Evolutionary conservation across 371 early-diverging fungal genomes (phyloP).

Genomic region (Mortierella polycephala): DNA sequence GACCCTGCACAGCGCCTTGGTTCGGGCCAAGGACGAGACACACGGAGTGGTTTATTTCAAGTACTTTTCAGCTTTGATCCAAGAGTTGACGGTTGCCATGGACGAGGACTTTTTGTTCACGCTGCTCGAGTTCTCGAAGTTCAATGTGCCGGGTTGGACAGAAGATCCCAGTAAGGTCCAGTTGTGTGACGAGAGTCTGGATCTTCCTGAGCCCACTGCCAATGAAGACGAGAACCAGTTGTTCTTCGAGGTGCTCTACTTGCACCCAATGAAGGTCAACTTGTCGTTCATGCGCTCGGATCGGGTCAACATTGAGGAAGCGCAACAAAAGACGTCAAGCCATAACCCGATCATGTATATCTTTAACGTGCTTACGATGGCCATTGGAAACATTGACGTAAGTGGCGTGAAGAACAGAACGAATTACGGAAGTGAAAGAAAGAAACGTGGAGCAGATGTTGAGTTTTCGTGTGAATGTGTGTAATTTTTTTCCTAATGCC

Average conservation of each 20-base stretch:
- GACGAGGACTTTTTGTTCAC: slow-evolving; percentile 92
- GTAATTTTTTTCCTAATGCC: slow-evolving; percentile 2
- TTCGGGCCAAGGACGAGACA: slow-evolving; percentile 84
- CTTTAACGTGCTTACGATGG: slow-evolving; percentile 94
- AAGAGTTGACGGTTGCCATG: slow-evolving; percentile 92
- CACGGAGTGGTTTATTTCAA: slow-evolving; percentile 93
- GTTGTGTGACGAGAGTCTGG: slow-evolving; percentile 64
- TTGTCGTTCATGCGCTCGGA: slow-evolving; percentile 93
- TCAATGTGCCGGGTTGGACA: slow-evolving; percentile 72
- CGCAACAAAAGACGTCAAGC: slow-evolving; percentile 55
- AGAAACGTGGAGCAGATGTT: no score
- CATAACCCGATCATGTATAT: slow-evolving; percentile 65
- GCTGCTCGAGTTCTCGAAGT: slow-evolving; percentile 85
- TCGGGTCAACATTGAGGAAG: slow-evolving; percentile 69
- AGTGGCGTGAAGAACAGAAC: slow-evolving; percentile 18
- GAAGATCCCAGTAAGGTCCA: slow-evolving; percentile 51
- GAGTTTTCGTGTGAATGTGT: not conserved
- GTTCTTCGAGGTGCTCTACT: slow-evolving; percentile 94
- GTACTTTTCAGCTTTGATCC: slow-evolving; percentile 88
- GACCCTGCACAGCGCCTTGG: slow-evolving; percentile 70
- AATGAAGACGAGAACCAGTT: slow-evolving; percentile 75
- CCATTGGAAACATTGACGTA: slow-evolving; percentile 95
- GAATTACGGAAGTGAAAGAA: no score
- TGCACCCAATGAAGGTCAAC: slow-evolving; percentile 95
- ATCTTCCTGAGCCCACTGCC: slow-evolving; percentile 78